A percentile compares a stretch with the other conserved stretches of the same genome.
Conservation (phyloP, 2,329 filamentous ascomycete genomes). For the Clonostachys rhizophaga region DNA sequence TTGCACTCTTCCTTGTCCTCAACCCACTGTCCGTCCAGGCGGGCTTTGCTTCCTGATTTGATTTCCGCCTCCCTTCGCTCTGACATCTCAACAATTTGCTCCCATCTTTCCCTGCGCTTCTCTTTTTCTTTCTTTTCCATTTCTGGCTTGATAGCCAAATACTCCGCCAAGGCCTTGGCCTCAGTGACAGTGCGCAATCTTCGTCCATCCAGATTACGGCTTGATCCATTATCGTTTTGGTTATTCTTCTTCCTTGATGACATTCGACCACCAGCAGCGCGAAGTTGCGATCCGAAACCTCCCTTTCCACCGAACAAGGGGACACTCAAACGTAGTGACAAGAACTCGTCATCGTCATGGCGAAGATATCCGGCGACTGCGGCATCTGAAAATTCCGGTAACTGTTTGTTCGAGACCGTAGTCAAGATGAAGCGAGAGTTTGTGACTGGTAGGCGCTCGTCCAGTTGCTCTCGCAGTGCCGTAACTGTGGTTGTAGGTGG, state of each 20-base stretch:
- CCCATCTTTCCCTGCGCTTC: slow-evolving; percentile 76
- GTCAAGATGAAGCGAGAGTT: slow-evolving; percentile 69
- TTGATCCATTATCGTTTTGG: slow-evolving; percentile 83
- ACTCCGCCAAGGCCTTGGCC: slow-evolving; percentile 92
- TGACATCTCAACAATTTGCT: slow-evolving; percentile 79
- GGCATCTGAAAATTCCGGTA: slow-evolving; percentile 47
- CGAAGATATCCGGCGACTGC: slow-evolving; percentile 61
- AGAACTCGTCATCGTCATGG: slow-evolving; percentile 56
- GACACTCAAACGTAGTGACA: slow-evolving; percentile 76
- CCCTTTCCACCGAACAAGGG: slow-evolving; percentile 91
- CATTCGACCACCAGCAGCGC: slow-evolving; percentile 97
- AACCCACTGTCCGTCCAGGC: slow-evolving; percentile 87
- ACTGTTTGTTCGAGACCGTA: slow-evolving; percentile 71
- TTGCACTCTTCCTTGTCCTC: slow-evolving; percentile 89
- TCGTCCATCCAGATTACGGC: slow-evolving; percentile 87
- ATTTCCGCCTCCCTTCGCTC: slow-evolving; percentile 83
- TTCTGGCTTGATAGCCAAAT: slow-evolving; percentile 90
- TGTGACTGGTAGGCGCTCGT: slow-evolving; percentile 54
- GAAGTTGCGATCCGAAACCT: slow-evolving; percentile 94
- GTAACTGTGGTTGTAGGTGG: slow-evolving; percentile 58
- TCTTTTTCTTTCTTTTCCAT: slow-evolving; percentile 96
- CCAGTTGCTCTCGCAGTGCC: slow-evolving; percentile 60
- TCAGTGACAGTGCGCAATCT: slow-evolving; percentile 89
- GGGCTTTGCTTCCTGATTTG: slow-evolving; percentile 63
- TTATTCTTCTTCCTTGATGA: slow-evolving; percentile 87